phyloP scores from a whole-genome alignment of 306 rosid genomes.

The Rosa multiflora region DNA sequence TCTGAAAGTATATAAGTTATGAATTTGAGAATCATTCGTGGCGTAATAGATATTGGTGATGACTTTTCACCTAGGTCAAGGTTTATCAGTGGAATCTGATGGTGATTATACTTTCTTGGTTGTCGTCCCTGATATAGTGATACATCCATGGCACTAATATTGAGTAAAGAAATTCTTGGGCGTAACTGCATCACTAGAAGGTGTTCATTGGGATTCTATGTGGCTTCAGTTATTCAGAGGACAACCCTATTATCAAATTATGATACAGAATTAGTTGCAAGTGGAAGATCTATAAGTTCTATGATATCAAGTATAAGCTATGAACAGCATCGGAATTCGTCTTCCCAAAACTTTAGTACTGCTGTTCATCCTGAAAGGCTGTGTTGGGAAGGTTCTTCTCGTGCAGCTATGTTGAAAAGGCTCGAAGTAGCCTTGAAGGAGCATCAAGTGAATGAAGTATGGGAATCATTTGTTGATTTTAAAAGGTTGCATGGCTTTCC shows the following conservation, averaged over 20 bases:
- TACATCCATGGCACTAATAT: slow-evolving; percentile 9
- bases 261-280: not conserved
- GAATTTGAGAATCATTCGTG: not conserved
- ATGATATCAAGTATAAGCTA: slow-evolving; percentile 4
- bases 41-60: not conserved
- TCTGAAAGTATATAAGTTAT: not conserved
- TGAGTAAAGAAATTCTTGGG: slow-evolving; percentile 15
- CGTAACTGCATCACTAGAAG: not conserved
- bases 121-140: not conserved
- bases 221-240: slow-evolving; percentile 31
- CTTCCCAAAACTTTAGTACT: slow-evolving; percentile 34
- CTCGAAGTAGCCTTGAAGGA: slow-evolving; percentile 54
- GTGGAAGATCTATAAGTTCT: slow-evolving; percentile 14
- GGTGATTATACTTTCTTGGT: not conserved
- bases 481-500: slow-evolving; percentile 77
- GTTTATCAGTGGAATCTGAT: not conserved
- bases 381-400: slow-evolving; percentile 78
- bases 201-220: slow-evolving; percentile 16
- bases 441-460: slow-evolving; percentile 56
- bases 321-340: slow-evolving; percentile 17
- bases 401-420: slow-evolving; percentile 45
- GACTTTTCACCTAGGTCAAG: not conserved
- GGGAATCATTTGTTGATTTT: slow-evolving; percentile 66
- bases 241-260: slow-evolving; percentile 10
- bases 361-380: slow-evolving; percentile 36